Conservation (phyloP, 768 basidiomycete species). For the Amanita subjunquillea region DNA sequence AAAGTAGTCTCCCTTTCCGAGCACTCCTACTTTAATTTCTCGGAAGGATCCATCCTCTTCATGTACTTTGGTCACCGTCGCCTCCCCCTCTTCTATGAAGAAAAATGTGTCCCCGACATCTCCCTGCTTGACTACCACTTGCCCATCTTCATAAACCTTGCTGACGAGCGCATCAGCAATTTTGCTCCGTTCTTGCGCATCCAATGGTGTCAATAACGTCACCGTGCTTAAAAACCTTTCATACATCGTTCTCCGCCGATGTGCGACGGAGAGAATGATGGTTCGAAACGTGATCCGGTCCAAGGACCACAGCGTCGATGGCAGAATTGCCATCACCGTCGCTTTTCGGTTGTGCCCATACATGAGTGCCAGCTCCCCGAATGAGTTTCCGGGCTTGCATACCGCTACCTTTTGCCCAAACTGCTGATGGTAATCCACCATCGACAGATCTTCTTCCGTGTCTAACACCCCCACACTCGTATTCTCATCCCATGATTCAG, state of each 20-base stretch:
- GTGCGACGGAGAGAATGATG: conserved; percentile 89
- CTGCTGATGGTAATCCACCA: conserved; percentile 55
- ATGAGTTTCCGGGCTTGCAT: conserved; percentile 76
- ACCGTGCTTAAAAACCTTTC: conserved; percentile 93
- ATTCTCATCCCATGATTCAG: conserved; percentile 44
- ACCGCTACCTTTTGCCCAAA: conserved; percentile 79
- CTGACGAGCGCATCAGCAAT: conserved; percentile 93
- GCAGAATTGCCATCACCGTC: conserved; percentile 77
- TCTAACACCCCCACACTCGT: conserved; percentile 26
- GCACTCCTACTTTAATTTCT: conserved; percentile 63
- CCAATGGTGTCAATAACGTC: conserved; percentile 75
- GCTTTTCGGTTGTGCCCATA: conserved; percentile 95
- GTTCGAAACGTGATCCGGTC: conserved; percentile 98
- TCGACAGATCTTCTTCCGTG: conserved; percentile 45
- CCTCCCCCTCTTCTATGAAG: conserved; percentile 93
- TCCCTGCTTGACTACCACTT: conserved; percentile 83
- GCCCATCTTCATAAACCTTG: conserved; percentile 69
- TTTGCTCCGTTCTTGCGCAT: conserved; percentile 87
- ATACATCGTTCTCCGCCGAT: conserved; percentile 89
- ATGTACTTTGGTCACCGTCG: conserved; percentile 72
- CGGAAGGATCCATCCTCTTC: conserved; percentile 47
- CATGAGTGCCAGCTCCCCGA: conserved; percentile 97
- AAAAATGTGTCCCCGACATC: conserved; percentile 97
- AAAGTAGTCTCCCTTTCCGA: conserved; percentile 94
- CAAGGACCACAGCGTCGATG: conserved; percentile 85